phyloP scores from a whole-genome alignment of 441 rosid species.

The Pelargonium citronellum region DNA sequence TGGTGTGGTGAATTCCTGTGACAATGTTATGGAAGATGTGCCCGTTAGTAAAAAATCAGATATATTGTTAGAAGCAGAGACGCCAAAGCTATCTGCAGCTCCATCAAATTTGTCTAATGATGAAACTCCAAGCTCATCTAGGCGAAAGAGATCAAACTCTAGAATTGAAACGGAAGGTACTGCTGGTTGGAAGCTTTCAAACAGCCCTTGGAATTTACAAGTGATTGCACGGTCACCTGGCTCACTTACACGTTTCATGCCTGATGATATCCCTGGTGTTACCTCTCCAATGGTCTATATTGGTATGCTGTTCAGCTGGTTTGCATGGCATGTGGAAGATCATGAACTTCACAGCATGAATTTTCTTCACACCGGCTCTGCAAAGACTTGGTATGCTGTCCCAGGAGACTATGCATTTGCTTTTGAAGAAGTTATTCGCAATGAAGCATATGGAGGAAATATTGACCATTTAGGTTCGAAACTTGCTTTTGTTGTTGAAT shows the following conservation, averaged over 20 bases:
- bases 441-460: conserved; percentile 69
- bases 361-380: conserved; percentile 89
- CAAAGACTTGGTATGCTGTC: conserved; percentile 97
- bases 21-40: conserved; percentile 27
- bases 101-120: conserved; percentile 31
- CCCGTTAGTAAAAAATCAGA: conserved; percentile 24
- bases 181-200: conserved; percentile 98
- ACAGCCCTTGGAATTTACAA: conserved; percentile 98
- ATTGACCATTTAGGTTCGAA: conserved; percentile 72
- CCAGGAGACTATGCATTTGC: conserved; percentile 82
- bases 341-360: conserved; percentile 99
- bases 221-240: conserved; percentile 92
- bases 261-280: conserved; percentile 98
- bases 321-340: conserved; percentile 99
- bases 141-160: conserved; percentile 36
- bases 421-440: conserved; percentile 89
- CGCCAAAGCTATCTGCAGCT: conserved; percentile 25
- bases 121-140: conserved; percentile 35
- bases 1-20: conserved; percentile 19
- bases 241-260: conserved; percentile 96
- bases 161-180: conserved; percentile 71
- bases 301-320: conserved; percentile 99
- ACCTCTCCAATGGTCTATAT: conserved; percentile 97
- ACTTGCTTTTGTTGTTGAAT: conserved; percentile 6
- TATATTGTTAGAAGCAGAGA: conserved; percentile 22